These are phyloP conservation scores for Thermomucor indicae-seudaticae DNA, from an alignment of 371 early-diverging fungal genomes.

Conservation along the genomic window DNA sequence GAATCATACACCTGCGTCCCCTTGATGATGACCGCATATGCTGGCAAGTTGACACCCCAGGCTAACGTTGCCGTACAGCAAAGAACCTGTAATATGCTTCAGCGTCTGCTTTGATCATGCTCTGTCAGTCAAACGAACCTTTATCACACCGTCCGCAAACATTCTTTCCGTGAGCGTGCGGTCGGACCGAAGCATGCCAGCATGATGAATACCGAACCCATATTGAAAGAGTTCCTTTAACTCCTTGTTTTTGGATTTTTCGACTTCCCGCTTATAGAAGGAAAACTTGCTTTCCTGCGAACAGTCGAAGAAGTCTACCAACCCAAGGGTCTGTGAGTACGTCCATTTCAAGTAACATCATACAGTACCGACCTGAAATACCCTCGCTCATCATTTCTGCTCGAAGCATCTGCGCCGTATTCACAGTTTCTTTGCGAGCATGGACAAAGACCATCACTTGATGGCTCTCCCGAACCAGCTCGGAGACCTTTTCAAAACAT, in stretches of 20 bases:
- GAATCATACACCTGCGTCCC: constrained; percentile 97
- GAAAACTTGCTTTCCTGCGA: constrained; percentile 24
- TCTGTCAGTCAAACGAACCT: constrained; percentile 18
- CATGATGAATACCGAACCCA: constrained; percentile 98
- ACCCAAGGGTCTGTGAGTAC: neutral
- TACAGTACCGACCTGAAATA: constrained; percentile 39
- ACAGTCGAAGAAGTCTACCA: constrained; percentile 39
- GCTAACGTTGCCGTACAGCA: constrained; percentile 99
- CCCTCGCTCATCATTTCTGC: constrained; percentile 70
- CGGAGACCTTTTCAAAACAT: constrained; percentile 83
- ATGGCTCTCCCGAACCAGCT: constrained; percentile 75
- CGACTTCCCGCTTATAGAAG: constrained; percentile 32
- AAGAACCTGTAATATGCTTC: constrained; percentile 51
- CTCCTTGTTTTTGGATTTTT: constrained; percentile 79
- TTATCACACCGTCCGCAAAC: constrained; percentile 89
- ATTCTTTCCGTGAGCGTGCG: constrained; percentile 85
- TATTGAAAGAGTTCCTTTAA: constrained; percentile 75
- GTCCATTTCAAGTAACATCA: neutral
- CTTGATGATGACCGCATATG: constrained; percentile 98
- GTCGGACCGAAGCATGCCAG: constrained; percentile 93
- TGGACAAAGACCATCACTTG: constrained; percentile 99
- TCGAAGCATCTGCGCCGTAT: constrained; percentile 81
- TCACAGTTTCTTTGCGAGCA: constrained; percentile 94
- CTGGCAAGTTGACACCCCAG: constrained; percentile 99
- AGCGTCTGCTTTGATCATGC: neutral